Evolutionary conservation across 352 stramenopile species (phyloP).

Genomic region (Phytopythium mirpurense): DNA sequence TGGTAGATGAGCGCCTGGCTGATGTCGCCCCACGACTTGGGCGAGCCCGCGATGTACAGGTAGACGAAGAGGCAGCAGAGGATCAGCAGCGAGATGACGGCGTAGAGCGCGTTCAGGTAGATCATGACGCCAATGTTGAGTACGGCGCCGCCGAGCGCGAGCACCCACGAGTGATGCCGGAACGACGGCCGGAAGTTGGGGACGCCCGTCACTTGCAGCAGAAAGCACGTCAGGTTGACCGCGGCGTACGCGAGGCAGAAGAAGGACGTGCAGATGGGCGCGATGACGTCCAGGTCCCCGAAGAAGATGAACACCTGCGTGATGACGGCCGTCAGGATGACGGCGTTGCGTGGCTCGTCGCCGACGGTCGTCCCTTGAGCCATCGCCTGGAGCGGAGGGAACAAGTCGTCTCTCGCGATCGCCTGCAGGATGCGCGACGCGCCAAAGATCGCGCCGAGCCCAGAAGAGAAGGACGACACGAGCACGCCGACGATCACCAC

Average conservation of each 20-base stretch:
- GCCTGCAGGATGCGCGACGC: conserved; percentile 69
- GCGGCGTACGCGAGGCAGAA: conserved; percentile 73
- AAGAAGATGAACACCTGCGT: conserved; percentile 70
- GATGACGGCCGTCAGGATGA: conserved; percentile 60
- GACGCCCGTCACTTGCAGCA: conserved; percentile 69
- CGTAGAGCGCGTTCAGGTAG: conserved; percentile 62
- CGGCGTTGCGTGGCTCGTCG: conserved; percentile 63
- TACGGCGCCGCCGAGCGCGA: conserved; percentile 47
- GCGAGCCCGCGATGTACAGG: conserved; percentile 45
- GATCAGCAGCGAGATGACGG: conserved; percentile 44
- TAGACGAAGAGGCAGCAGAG: conserved; percentile 63
- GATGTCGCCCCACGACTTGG: conserved; percentile 68
- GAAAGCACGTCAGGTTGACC: conserved; percentile 72
- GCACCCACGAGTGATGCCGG: conserved; percentile 57
- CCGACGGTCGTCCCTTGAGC: conserved; percentile 46
- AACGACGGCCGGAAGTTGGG: conserved; percentile 81
- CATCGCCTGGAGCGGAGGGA: conserved; percentile 36
- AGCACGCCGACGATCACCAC: conserved; percentile 62
- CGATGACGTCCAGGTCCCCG: conserved; percentile 67
- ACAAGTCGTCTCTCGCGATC: conserved; percentile 70
- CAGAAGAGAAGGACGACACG: conserved; percentile 66
- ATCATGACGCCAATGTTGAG: conserved; percentile 75
- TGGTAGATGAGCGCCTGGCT: conserved; percentile 86
- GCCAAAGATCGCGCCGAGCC: conserved; percentile 61
- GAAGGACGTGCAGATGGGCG: conserved; percentile 78